Evolutionary conservation across 108 stramenopile genomes (phyloP).

Genomic region (Pseudonitzschia multiseries): DNA sequence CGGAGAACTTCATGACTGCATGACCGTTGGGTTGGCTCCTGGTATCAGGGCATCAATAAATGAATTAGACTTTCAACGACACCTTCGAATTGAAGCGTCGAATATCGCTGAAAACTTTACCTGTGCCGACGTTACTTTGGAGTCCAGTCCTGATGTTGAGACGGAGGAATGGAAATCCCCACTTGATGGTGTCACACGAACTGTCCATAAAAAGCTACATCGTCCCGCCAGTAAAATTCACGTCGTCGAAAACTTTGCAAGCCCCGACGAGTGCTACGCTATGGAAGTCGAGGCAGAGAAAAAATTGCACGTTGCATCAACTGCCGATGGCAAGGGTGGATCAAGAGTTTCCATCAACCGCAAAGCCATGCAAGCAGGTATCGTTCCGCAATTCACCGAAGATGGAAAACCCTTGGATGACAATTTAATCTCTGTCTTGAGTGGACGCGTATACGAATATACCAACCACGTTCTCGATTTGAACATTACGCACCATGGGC

Average conservation of each 20-base stretch:
- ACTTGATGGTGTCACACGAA: conserved; percentile 27
- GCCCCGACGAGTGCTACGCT: conserved; percentile 74
- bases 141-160: conserved; percentile 46
- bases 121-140: conserved; percentile 50
- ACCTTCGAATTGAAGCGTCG: conserved; percentile 46
- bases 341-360: conserved; percentile 45
- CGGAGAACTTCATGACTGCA: conserved; percentile 39
- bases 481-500: conserved; percentile 68
- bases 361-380: conserved; percentile 82
- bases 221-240: conserved; percentile 71
- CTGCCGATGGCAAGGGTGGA: conserved; percentile 82
- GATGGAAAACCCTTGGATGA: conserved; percentile 38
- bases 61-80: conserved; percentile 54
- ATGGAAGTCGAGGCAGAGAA: conserved; percentile 57
- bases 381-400: conserved; percentile 54
- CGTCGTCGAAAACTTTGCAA: conserved; percentile 70
- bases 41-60: conserved; percentile 45
- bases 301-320: conserved; percentile 66
- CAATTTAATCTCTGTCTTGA: conserved; percentile 57
- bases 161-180: conserved; percentile 26
- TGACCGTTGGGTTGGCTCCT: conserved; percentile 41
- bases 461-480: conserved; percentile 68
- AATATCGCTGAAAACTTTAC: conserved; percentile 64
- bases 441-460: conserved; percentile 71
- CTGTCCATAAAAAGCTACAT: conserved; percentile 62